A percentile compares a stretch with the other conserved stretches of the same genome.
These are phyloP conservation scores for Mortierella sp. DNA, from an alignment of 371 early-diverging fungal genomes.

Conservation along the genomic window DNA sequence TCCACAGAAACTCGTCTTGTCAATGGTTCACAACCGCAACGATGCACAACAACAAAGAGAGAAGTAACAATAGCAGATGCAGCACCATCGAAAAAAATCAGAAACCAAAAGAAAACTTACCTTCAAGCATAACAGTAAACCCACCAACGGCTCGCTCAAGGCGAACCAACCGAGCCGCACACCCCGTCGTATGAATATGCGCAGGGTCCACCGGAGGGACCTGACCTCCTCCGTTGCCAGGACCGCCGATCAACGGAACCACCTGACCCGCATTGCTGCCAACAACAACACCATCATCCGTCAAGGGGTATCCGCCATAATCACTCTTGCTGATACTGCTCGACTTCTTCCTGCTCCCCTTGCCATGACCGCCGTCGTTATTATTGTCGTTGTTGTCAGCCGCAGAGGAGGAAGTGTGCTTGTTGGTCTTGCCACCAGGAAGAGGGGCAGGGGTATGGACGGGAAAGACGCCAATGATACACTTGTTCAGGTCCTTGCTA, in stretches of 20 bases:
- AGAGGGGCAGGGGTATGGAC: neutral
- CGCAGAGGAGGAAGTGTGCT: neutral
- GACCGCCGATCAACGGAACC: constrained; percentile 11
- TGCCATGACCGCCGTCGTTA: neutral
- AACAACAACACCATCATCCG: constrained; percentile 11
- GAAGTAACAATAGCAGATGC: neutral
- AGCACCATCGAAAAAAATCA: neutral
- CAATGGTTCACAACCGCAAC: too few species aligned
- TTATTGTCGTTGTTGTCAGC: neutral
- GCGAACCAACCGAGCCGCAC: constrained; percentile 35
- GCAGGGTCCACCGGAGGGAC: constrained; percentile 4
- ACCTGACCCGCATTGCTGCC: constrained; percentile 18
- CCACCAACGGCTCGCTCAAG: constrained; percentile 33
- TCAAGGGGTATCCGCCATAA: neutral
- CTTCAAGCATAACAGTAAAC: constrained; percentile 32
- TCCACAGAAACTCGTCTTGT: neutral
- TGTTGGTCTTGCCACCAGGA: neutral
- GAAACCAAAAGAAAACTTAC: neutral
- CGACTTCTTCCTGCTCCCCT: neutral
- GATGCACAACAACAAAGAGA: neutral
- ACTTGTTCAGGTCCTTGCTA: constrained; percentile 43
- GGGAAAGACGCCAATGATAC: constrained; percentile 18
- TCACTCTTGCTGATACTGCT: constrained; percentile 10
- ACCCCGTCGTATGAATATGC: constrained; percentile 19
- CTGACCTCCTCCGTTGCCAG: neutral